Base-by-base conservation (phyloP, 306 rosid species). In the Malus orientalis region DNA sequence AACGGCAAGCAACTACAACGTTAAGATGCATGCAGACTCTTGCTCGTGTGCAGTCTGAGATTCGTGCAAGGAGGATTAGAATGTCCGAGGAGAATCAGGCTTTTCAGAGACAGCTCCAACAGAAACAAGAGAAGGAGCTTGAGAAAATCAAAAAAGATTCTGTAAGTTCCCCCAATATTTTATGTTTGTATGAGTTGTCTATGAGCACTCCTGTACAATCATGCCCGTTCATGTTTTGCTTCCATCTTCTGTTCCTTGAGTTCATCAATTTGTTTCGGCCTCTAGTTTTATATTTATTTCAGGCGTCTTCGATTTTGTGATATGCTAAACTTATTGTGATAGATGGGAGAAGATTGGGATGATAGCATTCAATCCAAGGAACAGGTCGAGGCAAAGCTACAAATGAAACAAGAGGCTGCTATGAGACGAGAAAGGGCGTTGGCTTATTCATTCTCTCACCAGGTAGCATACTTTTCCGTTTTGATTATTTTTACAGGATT, bases 1-100 rank as follows among this genome's bases (percentile, higher is more conserved):
- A 92, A 85, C 79, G 96, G 44, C 99, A 96, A 85, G 90, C 91
- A 38, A 82, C 91, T 20, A 83, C 87, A 44, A 84, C 98, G 25
- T 88, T 96, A 67, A 89, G 78, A 82, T 91, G 93, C 86, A 92
- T 96, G 98, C 99, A 96, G 85, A 92, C 98, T 13, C 87, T 92
- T 74, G 86, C 97, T 54, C 82, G 86, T 6, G 77, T 96, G 55
- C 99, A 96, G 77, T 88, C 93, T 51, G 89, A 92, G 85, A 83
- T 96, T 80, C 93, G 85, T 36, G 86, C 88, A 18, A 81, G 99
- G 83, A 88, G 93, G 79, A 71, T 90, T 5, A 91, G 88, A 81
- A 85, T 91, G 89, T 88, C 94, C 0, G 98, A 92, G 81, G 97
- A 96, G 85, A 92, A 96, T 30, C 99, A 79, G 74, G 88, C 90